Evolutionary conservation across 2,329 filamentous ascomycete species (phyloP), one percentile per base, ranked within the genome.

Genomic region (Paraphaeosphaeria minitans): DNA sequence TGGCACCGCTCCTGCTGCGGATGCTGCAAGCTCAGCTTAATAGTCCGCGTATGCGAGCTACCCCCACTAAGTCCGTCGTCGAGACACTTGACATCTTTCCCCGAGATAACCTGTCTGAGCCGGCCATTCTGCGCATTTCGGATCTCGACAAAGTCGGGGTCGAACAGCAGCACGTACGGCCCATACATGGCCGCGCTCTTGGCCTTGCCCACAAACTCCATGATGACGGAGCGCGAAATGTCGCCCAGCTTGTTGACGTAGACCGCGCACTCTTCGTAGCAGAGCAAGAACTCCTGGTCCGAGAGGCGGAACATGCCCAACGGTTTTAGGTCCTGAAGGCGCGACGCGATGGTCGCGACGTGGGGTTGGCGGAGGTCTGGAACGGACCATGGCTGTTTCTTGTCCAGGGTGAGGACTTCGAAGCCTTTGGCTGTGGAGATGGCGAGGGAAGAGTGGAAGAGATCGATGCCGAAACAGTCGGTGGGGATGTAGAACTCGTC

Each of bases 161-260:
- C 95, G 80, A 98, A 97, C 4, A 99, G 86, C 8, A 99, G 82
- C 4, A 99, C 85, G 75, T 97, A 98, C 58, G 93, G 90, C 1
- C 93, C 93, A 68, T 92, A 96, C 80, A 98, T 89, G 61, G 93
- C 95, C 1, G 93, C 93, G 13, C 88, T 87, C 62, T 89, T 89
- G 1, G 95, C 95, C 70, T 90, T 94, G 66, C 95, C 95, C n/a
- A 96, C 95, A 76, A 98, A 99, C 74, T 98, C 93, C 93, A 99
- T 97, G 71, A 98, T 93, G 58, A 98, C 92, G 29, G 90, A 92
- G 47, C 96, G 90, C 41, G 89, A 94, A 29, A 99, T 92, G 61
- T 99, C 95, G 65, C 95, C 95, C 77, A 98, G 93, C 79, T 98
- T 97, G 81, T 99, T 96, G 73, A 98, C 91, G 72, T 98, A 99